These are phyloP conservation scores for Cicer yamashitae DNA, from an alignment of 306 rosid species.

Conservation along the genomic window DNA sequence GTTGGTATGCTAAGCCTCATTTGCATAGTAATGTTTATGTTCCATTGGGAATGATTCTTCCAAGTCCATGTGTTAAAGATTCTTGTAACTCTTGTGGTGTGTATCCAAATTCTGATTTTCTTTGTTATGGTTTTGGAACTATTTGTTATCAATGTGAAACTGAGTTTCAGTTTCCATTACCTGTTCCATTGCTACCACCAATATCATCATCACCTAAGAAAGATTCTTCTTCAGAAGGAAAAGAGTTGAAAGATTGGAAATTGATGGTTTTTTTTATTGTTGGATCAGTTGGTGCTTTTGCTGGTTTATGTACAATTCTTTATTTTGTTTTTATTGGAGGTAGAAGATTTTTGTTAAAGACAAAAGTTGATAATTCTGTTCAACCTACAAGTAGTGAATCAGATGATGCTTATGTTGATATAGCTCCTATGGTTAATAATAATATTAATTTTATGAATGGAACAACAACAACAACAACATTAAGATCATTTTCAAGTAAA, in stretches of 20 bases:
- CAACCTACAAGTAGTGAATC: constrained; percentile 44
- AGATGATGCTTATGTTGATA: constrained; percentile 40
- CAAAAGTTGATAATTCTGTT: constrained; percentile 40
- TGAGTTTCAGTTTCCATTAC: constrained; percentile 49
- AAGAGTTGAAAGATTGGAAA: constrained; percentile 22
- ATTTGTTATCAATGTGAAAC: constrained; percentile 50
- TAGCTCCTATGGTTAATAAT: constrained; percentile 36
- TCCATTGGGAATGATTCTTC: constrained; percentile 52
- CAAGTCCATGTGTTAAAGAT: constrained; percentile 53
- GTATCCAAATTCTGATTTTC: constrained; percentile 52
- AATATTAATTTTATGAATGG: not conserved
- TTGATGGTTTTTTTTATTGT: constrained; percentile 34
- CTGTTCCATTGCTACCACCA: constrained; percentile 39
- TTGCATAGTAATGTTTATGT: constrained; percentile 4
- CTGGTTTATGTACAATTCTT: constrained; percentile 46
- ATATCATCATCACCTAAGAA: constrained; percentile 1
- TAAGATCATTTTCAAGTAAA: constrained; percentile 49
- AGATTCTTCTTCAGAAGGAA: not conserved
- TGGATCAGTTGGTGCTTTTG: constrained; percentile 56
- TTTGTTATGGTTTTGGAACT: constrained; percentile 50
- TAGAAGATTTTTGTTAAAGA: constrained; percentile 17
- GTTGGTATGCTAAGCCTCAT: constrained; percentile 41
- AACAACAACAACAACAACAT: constrained; percentile 21
- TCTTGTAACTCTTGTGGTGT: constrained; percentile 47
- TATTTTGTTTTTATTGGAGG: constrained; percentile 49